These are phyloP conservation scores for Exophiala xenobiotica DNA, from an alignment of 2,329 filamentous ascomycete species.

Conservation along the genomic window DNA sequence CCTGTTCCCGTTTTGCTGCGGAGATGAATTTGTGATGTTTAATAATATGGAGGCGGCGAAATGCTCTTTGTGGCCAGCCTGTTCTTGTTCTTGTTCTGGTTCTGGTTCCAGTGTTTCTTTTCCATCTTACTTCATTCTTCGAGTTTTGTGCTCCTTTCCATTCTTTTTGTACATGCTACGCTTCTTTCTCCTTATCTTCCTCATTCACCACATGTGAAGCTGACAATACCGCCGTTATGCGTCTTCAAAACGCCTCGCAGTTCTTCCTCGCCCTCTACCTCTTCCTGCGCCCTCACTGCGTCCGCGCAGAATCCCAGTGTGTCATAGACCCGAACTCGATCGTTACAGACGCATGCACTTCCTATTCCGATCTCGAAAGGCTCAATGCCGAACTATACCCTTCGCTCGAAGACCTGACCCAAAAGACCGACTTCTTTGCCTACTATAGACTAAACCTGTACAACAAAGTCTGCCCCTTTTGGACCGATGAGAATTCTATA, in stretches of 20 bases:
- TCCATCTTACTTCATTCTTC: background rate
- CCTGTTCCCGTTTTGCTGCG: background rate
- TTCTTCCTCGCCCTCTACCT: constrained; percentile 28
- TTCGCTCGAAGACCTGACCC: constrained; percentile 75
- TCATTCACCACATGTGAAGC: background rate
- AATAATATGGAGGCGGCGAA: background rate
- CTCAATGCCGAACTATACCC: constrained; percentile 77
- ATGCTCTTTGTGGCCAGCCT: background rate
- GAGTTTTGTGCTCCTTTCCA: background rate
- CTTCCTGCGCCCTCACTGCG: constrained; percentile 19
- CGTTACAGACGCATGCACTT: constrained; percentile 91
- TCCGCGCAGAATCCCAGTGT: constrained; percentile 27
- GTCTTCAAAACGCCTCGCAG: constrained; percentile 19
- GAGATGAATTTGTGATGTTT: background rate
- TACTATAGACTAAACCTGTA: constrained; percentile 95
- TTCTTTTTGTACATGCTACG: background rate
- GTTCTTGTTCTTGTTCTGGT: too few relatives aligned
- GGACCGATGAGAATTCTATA: constrained; percentile 88
- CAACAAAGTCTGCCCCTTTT: constrained; percentile 93
- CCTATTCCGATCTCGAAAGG: constrained; percentile 83
- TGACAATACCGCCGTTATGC: constrained; percentile 15
- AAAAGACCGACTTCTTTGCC: constrained; percentile 93
- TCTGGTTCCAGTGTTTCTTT: too few relatives aligned
- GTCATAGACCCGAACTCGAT: constrained; percentile 78
- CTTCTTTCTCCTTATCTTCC: background rate